phyloP scores from a whole-genome alignment of 805 yeast genomes.

The Metschnikowia proteae region DNA sequence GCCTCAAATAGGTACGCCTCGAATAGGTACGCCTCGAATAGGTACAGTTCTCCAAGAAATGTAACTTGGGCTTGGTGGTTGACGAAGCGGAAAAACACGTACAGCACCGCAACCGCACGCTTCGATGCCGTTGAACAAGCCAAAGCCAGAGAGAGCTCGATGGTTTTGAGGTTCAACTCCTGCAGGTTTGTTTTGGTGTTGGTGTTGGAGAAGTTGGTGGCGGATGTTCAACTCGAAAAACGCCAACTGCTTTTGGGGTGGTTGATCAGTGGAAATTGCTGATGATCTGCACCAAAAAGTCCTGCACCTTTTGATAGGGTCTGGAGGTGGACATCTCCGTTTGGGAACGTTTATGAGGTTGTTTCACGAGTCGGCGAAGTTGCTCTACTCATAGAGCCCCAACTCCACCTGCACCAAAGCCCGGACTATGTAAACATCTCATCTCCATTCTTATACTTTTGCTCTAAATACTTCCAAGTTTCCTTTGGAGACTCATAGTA shows the following conservation, averaged over 20 bases:
- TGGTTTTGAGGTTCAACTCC: constrained; percentile 51
- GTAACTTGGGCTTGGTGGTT: constrained; percentile 68
- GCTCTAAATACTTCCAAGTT: no score
- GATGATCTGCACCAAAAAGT: constrained; percentile 55
- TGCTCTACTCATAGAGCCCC: constrained; percentile 77
- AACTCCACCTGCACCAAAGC: constrained; percentile 61
- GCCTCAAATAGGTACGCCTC: no score
- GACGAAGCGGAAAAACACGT: constrained; percentile 76
- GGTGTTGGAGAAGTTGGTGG: constrained; percentile 44
- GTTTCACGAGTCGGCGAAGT: constrained; percentile 74
- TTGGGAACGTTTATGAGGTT: constrained; percentile 71
- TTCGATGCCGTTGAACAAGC: constrained; percentile 72
- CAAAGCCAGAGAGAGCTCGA: constrained; percentile 75
- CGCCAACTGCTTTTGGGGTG: constrained; percentile 75
- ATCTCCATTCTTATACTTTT: no score
- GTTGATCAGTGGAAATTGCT: constrained; percentile 39
- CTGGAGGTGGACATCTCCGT: constrained; percentile 60
- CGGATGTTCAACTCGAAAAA: constrained; percentile 84
- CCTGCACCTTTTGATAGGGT: constrained; percentile 59
- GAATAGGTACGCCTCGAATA: no score
- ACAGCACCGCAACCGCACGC: constrained; percentile 84
- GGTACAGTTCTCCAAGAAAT: constrained; percentile 45
- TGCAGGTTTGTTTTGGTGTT: constrained; percentile 40
- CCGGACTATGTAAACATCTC: neutral
- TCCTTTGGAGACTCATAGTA: no score